Base-by-base conservation (phyloP, 176 grass and related monocot genomes). In the Juncus inflexus region DNA sequence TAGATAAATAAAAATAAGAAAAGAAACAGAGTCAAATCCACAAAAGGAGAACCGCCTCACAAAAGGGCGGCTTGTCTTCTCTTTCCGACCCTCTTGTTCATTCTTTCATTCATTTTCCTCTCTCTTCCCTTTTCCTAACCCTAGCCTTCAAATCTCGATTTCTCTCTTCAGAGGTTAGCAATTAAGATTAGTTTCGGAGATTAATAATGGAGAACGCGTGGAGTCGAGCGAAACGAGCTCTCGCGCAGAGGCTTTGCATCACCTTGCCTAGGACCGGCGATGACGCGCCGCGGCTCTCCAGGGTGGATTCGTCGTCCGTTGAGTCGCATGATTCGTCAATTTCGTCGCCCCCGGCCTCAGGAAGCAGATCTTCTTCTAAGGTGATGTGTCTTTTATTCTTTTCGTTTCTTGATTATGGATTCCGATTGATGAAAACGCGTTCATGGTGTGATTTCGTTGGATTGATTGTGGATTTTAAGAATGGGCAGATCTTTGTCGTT, bases 121-220 rank as follows among this genome's bases (percentile, higher is more conserved):
- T 60, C 59, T 16, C 41, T 35, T 74, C 74, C 83, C n/a, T 56
- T 60, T 68, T 64, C 67, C 67, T 61, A 83, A 49, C 55, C 73
- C 66, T 74, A 43, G 68, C 60, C 28, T 38, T 64, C 11, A 0
- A 40, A 41, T 35, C 36, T 35, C 13, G 13, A 19, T 38, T 58
- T 66, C 50, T 28, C 19, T 28, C 19, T 28, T 28, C 12, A 55
- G 55, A 35, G 50, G 64, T 37, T 7, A 10, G 1, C 1, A 51
- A 55, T 12, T 7, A 15, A 15, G 38, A 16, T 9, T 19, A 50
- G 41, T 49, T 28, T 9, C 16, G 40, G 37, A 52, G 28, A 28
- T 7, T 14, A 39, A 42, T 51, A 84, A 92, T 92, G 89, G 78
- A 79, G 72, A 58, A 52, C 62, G 75, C 77, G 12, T 92, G 89